A percentile compares a stretch with the other conserved stretches of the same genome.
phyloP scores from a whole-genome alignment of 352 stramenopile genomes.

The Peronospora belbahrii region DNA sequence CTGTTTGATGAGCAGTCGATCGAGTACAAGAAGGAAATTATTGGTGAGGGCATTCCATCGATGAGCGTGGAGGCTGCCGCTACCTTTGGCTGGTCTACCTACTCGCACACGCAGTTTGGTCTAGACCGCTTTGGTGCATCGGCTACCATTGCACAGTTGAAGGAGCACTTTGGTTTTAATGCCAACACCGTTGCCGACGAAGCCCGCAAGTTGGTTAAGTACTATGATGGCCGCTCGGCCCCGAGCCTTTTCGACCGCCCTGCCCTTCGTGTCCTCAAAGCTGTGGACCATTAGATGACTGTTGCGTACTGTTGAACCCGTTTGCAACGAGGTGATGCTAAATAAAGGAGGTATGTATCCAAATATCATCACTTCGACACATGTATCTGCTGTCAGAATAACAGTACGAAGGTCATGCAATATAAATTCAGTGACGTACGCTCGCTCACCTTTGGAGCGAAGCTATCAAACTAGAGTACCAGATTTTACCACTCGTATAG shows the following conservation, averaged over 20 bases:
- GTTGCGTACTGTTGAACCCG: constrained; percentile 1
- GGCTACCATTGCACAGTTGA: constrained; percentile 83
- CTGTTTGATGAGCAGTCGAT: constrained; percentile 94
- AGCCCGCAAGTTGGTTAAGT: constrained; percentile 89
- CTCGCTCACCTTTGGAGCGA: no score
- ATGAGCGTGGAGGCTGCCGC: constrained; percentile 94
- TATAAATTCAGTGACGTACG: no score
- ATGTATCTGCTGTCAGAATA: no score
- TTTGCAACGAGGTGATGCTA: no score
- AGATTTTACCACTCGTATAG: no score
- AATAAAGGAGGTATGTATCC: no score
- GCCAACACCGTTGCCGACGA: constrained; percentile 89
- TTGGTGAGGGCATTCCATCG: constrained; percentile 91
- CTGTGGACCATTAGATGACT: constrained; percentile 40
- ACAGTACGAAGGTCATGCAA: no score
- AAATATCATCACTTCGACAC: no score
- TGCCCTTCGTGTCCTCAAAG: constrained; percentile 55
- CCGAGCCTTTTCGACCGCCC: constrained; percentile 75
- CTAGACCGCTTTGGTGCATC: constrained; percentile 86
- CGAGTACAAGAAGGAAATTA: constrained; percentile 93
- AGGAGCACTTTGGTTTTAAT: constrained; percentile 95
- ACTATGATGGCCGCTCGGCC: constrained; percentile 75
- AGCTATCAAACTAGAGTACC: no score
- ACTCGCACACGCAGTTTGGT: constrained; percentile 91
- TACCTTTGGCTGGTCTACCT: constrained; percentile 93